Evolutionary conservation across 1,284 basidiomycete species (phyloP).

Genomic region (Neotropicomus parvogracilis): DNA sequence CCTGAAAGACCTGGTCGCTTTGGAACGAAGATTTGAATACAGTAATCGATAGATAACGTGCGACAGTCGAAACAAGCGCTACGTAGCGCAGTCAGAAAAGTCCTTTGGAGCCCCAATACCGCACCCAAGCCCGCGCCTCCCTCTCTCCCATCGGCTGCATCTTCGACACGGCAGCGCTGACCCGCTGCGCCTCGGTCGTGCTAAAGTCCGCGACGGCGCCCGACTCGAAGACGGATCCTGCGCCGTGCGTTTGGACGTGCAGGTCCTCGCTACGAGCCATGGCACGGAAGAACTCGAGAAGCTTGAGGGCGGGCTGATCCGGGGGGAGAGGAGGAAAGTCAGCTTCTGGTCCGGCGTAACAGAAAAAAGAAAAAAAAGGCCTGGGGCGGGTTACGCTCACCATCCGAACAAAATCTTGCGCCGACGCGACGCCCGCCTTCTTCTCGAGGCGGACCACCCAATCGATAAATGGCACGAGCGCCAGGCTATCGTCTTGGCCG

Average conservation of each 20-base stretch:
- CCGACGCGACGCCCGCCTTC: background rate
- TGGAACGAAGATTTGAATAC: no score
- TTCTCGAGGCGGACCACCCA: background rate
- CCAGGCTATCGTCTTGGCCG: background rate
- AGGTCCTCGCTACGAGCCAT: background rate
- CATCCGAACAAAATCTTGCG: background rate
- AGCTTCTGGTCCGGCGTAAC: no score
- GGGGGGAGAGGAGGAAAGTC: background rate
- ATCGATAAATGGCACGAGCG: background rate
- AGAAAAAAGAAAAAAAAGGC: no score
- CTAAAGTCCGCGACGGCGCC: background rate
- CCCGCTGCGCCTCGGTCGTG: background rate
- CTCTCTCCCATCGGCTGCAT: background rate
- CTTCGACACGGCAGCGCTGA: background rate
- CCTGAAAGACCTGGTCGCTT: no score
- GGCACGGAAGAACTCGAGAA: background rate
- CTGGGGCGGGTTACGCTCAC: background rate
- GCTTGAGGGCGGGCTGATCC: background rate
- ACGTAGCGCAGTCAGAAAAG: constrained; percentile 1
- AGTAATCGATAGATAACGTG: no score
- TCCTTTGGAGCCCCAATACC: constrained; percentile 1
- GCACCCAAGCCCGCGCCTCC: background rate
- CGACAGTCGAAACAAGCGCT: background rate
- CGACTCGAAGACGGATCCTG: background rate
- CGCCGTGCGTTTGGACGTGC: background rate